phyloP scores from a whole-genome alignment of 106 monocot species.

The Acanthochlamys bracteata region DNA sequence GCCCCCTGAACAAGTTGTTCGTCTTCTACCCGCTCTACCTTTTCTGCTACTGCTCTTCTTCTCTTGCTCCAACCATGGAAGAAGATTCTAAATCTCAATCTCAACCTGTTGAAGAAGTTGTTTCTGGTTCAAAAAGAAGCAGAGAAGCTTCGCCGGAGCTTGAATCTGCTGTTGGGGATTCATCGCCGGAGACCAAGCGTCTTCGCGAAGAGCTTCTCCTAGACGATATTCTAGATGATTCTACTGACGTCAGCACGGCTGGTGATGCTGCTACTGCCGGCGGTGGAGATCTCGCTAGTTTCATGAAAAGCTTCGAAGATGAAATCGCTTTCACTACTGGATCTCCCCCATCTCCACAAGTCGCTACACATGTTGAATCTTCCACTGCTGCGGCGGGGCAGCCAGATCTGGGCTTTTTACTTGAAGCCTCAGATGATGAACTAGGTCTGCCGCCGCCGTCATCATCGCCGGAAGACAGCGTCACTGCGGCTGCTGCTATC shows the following conservation, averaged over 20 bases:
- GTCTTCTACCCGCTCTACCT: not conserved
- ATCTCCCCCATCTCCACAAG: not conserved
- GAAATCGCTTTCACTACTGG: not conserved
- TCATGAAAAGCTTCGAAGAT: conserved; percentile 14
- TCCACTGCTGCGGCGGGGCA: not conserved
- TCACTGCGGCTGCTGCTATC: conserved; percentile 2
- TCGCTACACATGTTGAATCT: not conserved
- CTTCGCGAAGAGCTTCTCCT: conserved; percentile 1
- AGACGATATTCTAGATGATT: conserved; percentile 6
- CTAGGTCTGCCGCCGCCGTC: conserved; percentile 74
- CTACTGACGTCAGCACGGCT: not conserved
- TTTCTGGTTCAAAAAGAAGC: not conserved
- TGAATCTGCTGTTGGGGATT: not conserved
- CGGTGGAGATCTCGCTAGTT: conserved; percentile 2
- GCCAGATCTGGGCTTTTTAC: conserved; percentile 58
- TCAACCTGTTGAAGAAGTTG: not conserved
- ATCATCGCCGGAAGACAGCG: conserved; percentile 11
- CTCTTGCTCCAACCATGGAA: conserved; percentile 1
- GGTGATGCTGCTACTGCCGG: not conserved
- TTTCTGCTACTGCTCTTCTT: conserved; percentile 1
- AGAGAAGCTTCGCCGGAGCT: not conserved
- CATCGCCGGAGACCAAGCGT: conserved; percentile 5
- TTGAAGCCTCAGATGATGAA: conserved; percentile 89
- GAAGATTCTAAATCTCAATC: too few relatives aligned
- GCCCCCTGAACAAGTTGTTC: too few relatives aligned